Percentiles rank a stretch among this genome's conserved stretches.
phyloP scores from a whole-genome alignment of 352 stramenopile species.

The Globisporangium parvum region DNA sequence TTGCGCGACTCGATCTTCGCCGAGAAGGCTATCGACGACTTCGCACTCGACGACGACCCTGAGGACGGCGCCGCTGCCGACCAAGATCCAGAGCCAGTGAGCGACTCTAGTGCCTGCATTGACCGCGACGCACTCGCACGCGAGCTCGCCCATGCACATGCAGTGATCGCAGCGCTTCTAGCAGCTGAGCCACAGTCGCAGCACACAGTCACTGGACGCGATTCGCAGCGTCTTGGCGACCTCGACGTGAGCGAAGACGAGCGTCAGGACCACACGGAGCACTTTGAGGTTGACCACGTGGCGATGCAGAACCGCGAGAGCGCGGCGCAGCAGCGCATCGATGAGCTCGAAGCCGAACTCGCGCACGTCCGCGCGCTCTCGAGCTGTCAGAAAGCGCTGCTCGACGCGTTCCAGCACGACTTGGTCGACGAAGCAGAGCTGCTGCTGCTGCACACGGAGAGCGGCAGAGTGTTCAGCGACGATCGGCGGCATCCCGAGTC shows the following conservation, averaged over 20 bases:
- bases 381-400: background rate
- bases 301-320: constrained; percentile 6
- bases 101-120: background rate
- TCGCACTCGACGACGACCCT: constrained; percentile 22
- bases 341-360: constrained; percentile 2
- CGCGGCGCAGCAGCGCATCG: constrained; percentile 3
- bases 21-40: constrained; percentile 11
- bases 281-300: constrained; percentile 18
- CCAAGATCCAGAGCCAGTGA: constrained; percentile 13
- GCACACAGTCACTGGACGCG: too few relatives aligned
- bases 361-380: constrained; percentile 5
- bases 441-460: constrained; percentile 5
- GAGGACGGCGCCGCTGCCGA: constrained; percentile 1
- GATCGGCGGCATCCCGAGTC: background rate
- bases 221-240: too few relatives aligned
- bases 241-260: too few relatives aligned
- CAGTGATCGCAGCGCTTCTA: constrained; percentile 18
- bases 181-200: constrained; percentile 7
- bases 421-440: constrained; percentile 5
- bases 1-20: constrained; percentile 15
- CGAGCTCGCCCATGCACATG: background rate
- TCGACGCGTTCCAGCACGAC: background rate
- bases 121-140: constrained; percentile 4
- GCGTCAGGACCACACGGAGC: constrained; percentile 17
- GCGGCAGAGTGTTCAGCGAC: background rate